Conservation (phyloP, 1,284 basidiomycete species). For the Anthracocystis setariae region DNA sequence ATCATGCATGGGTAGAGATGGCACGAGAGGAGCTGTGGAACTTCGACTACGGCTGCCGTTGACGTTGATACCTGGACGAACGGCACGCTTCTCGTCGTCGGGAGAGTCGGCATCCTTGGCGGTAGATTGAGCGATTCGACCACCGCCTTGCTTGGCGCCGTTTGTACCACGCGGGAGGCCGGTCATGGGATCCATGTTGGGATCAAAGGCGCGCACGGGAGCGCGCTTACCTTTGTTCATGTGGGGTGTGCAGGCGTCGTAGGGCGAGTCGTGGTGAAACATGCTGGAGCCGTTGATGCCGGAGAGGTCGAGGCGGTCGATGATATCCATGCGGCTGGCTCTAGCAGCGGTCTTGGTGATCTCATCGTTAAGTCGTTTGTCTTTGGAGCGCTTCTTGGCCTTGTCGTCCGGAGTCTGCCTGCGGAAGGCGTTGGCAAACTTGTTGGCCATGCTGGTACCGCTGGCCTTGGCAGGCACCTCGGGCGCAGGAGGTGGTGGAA, state of each 20-base stretch:
- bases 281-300: constrained; percentile 62
- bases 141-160: constrained; percentile 20
- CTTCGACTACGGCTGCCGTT: constrained; percentile 34
- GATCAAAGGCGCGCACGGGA: constrained; percentile 64
- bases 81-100: constrained; percentile 24
- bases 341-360: constrained; percentile 40
- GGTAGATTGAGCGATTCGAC: not conserved
- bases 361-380: constrained; percentile 50
- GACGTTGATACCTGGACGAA: constrained; percentile 25
- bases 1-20: constrained; percentile 42
- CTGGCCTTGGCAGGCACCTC: constrained; percentile 23
- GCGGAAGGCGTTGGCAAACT: constrained; percentile 56
- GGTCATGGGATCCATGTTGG: constrained; percentile 62
- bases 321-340: constrained; percentile 62
- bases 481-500: constrained; percentile 43
- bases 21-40: constrained; percentile 38
- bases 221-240: constrained; percentile 56
- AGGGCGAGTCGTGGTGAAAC: constrained; percentile 67
- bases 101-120: constrained; percentile 10
- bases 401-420: constrained; percentile 56
- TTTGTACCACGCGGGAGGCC: constrained; percentile 38
- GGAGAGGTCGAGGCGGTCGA: constrained; percentile 64
- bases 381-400: constrained; percentile 52
- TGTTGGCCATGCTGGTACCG: constrained; percentile 43
- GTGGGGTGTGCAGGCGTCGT: constrained; percentile 65